These are phyloP conservation scores for Candida endomychidarum DNA, from an alignment of 805 yeast species.

Conservation along the genomic window DNA sequence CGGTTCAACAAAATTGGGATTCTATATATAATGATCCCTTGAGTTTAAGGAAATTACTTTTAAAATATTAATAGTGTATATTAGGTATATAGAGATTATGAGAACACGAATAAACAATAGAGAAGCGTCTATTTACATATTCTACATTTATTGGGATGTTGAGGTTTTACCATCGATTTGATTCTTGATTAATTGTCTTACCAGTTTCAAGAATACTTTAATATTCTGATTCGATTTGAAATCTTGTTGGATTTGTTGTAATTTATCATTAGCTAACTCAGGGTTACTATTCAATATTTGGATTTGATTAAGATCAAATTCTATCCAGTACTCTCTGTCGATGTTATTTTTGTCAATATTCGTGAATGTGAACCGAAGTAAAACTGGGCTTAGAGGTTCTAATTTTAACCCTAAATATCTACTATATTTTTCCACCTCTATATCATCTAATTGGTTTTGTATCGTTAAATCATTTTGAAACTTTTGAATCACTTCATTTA, in stretches of 20 bases:
- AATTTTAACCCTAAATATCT: constrained; percentile 54
- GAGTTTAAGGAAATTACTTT: constrained; percentile 10
- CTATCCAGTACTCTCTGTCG: constrained; percentile 42
- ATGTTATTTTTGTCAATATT: constrained; percentile 47
- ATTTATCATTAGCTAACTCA: constrained; percentile 21
- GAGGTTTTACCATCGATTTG: neutral
- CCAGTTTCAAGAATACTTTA: constrained; percentile 23
- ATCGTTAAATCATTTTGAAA: constrained; percentile 33
- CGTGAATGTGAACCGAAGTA: constrained; percentile 48
- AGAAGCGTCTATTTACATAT: neutral
- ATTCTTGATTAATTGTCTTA: constrained; percentile 11
- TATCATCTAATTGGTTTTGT: constrained; percentile 49
- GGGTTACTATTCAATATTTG: constrained; percentile 41
- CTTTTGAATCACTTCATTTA: constrained; percentile 20
- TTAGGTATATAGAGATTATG: too few species aligned
- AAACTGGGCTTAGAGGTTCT: constrained; percentile 48
- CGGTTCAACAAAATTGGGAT: constrained; percentile 20
- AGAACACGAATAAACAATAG: too few species aligned
- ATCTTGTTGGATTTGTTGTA: constrained; percentile 19
- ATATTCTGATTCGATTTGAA: constrained; percentile 29
- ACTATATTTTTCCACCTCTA: constrained; percentile 55
- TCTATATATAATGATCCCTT: constrained; percentile 13
- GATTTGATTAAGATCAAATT: constrained; percentile 46
- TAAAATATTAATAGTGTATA: constrained; percentile 6
- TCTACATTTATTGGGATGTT: neutral